Evolutionary conservation across 1,284 basidiomycete genomes (phyloP).

Genomic region (Cutaneotrichosporon sp.): DNA sequence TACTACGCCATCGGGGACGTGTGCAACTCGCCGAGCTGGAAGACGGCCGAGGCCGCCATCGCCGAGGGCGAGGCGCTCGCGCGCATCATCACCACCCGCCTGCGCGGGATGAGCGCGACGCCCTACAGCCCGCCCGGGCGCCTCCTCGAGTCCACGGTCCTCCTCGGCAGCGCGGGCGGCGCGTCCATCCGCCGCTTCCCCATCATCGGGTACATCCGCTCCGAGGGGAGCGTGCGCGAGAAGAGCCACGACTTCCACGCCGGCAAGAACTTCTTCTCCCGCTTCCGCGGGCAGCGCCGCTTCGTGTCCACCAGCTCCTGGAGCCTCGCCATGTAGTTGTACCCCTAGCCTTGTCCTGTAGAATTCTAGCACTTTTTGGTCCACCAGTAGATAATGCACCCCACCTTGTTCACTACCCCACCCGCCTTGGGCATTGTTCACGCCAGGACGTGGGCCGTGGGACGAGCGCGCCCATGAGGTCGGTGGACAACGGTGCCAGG

Average conservation of each 20-base stretch:
- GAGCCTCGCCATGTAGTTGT: slow-evolving; percentile 1
- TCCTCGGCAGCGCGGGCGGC: slow-evolving; percentile 37
- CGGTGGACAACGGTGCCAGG: too few relatives aligned
- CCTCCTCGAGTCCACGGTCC: slow-evolving; percentile 29
- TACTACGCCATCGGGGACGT: slow-evolving; percentile 52
- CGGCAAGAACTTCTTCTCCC: slow-evolving; percentile 32
- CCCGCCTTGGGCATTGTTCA: too few relatives aligned
- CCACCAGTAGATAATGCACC: neutral
- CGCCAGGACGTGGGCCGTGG: too few relatives aligned
- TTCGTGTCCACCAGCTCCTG: slow-evolving; percentile 4
- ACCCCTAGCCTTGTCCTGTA: neutral
- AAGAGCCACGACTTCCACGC: slow-evolving; percentile 38
- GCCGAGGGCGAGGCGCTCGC: slow-evolving; percentile 25
- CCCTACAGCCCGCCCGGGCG: slow-evolving; percentile 26
- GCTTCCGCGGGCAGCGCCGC: slow-evolving; percentile 34
- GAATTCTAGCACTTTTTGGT: neutral
- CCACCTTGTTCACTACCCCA: too few relatives aligned
- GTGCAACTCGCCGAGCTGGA: slow-evolving; percentile 42
- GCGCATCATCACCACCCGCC: slow-evolving; percentile 37
- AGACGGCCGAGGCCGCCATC: slow-evolving; percentile 38
- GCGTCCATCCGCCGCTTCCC: slow-evolving; percentile 38
- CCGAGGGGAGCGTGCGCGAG: slow-evolving; percentile 11
- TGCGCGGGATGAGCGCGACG: slow-evolving; percentile 35
- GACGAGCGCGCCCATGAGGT: too few relatives aligned
- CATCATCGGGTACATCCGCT: slow-evolving; percentile 27